phyloP scores from a whole-genome alignment of 257 asterid genomes.

The Gardenia jasminoides region DNA sequence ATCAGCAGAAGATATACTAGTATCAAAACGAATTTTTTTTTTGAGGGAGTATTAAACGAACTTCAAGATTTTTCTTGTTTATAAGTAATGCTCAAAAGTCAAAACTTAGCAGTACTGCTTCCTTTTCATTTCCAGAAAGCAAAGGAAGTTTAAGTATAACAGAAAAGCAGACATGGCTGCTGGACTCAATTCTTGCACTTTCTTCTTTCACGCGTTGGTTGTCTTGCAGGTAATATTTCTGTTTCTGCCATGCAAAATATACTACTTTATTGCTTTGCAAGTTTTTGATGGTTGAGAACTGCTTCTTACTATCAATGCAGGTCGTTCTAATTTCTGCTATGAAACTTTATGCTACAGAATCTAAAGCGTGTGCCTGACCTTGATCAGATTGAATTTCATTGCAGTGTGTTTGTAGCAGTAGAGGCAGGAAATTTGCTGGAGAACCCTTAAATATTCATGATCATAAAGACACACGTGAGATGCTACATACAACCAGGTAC shows the following conservation, averaged over 20 bases:
- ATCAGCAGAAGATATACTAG: neutral
- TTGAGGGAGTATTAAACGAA: neutral
- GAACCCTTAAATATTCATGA: neutral
- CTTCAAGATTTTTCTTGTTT: neutral
- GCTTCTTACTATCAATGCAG: neutral
- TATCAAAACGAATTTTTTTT: too few relatives aligned
- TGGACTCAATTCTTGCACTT: neutral
- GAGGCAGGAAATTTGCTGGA: constrained; percentile 14
- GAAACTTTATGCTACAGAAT: too few relatives aligned
- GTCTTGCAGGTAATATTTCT: constrained; percentile 8
- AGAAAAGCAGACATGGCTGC: constrained; percentile 5
- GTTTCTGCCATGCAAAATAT: neutral
- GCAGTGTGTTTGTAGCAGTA: constrained; percentile 22
- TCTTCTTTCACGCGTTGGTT: constrained; percentile 19
- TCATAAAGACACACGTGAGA: neutral
- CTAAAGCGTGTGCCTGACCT: too few relatives aligned
- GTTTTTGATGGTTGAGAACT: too few relatives aligned
- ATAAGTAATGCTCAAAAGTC: constrained; percentile 5
- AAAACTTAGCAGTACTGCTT: neutral
- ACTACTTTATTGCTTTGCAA: neutral
- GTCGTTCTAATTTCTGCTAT: neutral
- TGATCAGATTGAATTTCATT: too few relatives aligned
- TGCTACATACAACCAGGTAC: neutral
- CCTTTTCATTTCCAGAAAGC: neutral
- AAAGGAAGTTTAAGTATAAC: neutral